Base-by-base conservation (phyloP, 176 grass and related monocot species). In the Stipa capillata region DNA sequence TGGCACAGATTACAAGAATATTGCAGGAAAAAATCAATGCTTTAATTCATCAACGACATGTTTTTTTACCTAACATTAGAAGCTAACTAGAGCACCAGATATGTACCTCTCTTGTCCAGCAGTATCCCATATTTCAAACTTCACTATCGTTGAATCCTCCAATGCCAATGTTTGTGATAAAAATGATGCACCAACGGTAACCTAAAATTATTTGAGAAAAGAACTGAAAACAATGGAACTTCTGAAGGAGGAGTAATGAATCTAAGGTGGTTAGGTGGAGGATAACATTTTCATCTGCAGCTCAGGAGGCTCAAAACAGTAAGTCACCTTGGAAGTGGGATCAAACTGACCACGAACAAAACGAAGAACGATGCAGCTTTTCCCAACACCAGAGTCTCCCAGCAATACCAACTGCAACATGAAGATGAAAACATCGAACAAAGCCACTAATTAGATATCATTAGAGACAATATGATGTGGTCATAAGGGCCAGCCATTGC, bases 71-170 rank as follows among this genome's bases (percentile, higher is more conserved):
- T 15, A 53, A 44, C 33, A 28, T 13, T 68, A 56, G 2, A 43
- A 41, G 21, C 35, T 66, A 66, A 45, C 8, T 27, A 77, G 0
- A 72, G n/a, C 14, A 36, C 10, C 20, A 57, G 49, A 79, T 43
- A 64, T 75, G 18, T 84, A 94, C 95, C 95, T 94, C 80, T 98
- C 95, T 76, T 98, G 92, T 47, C 95, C 91, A 77, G 95, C 92
- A 69, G 95, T 98, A 82, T 98, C 95, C 92, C 95, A 94, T 65
- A 98, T 98, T 91, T 98, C 95, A 89, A 94, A 98, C 77, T 98
- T 98, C 73, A 98, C 80, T 31, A 87, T 83, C 36, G 95, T 87
- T 11, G 85, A 98, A 43, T 98, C 92, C 82, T 92, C 87, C 83
- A 98, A 87, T 51, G 92, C 92, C 78, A 98, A 73, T 74, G 95